Evolutionary conservation across 1,139 yeast species (phyloP).

Genomic region (Sugiyamaella novakii): DNA sequence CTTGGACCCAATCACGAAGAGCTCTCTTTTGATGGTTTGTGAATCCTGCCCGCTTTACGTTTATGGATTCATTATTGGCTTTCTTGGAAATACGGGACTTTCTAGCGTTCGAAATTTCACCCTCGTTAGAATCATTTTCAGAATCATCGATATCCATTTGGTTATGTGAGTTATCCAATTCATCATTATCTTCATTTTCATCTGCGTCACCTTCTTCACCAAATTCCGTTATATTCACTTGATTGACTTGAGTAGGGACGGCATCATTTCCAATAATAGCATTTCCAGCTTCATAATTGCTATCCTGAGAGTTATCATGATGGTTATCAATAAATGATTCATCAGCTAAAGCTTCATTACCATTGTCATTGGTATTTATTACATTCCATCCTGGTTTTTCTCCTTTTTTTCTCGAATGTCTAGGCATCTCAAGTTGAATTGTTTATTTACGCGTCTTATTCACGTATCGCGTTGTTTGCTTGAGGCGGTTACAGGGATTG

Average conservation of each 20-base stretch:
- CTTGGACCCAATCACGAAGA: constrained; percentile 23
- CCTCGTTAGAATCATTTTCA: background rate
- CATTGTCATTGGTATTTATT: background rate
- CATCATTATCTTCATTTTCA: background rate
- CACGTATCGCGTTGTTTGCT: constrained; percentile 4
- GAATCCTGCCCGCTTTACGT: constrained; percentile 19
- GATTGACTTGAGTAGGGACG: too few species aligned
- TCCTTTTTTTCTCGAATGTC: background rate
- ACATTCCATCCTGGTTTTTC: background rate
- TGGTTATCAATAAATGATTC: background rate
- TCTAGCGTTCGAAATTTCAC: too few species aligned
- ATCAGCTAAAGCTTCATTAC: background rate
- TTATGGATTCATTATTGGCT: too few species aligned
- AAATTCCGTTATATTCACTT: too few species aligned
- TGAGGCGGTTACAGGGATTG: constrained; percentile 22
- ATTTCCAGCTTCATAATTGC: background rate
- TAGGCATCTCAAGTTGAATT: constrained; percentile 1
- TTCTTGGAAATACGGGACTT: too few species aligned
- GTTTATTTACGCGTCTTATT: constrained; percentile 6
- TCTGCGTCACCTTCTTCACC: background rate
- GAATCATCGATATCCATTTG: constrained; percentile 7
- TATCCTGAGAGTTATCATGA: background rate
- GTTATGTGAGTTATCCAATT: background rate
- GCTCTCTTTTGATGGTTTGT: constrained; percentile 21
- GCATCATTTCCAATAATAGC: constrained; percentile 2